phyloP scores from a whole-genome alignment of 768 basidiomycete species.

The Filobasidium wieringae region DNA sequence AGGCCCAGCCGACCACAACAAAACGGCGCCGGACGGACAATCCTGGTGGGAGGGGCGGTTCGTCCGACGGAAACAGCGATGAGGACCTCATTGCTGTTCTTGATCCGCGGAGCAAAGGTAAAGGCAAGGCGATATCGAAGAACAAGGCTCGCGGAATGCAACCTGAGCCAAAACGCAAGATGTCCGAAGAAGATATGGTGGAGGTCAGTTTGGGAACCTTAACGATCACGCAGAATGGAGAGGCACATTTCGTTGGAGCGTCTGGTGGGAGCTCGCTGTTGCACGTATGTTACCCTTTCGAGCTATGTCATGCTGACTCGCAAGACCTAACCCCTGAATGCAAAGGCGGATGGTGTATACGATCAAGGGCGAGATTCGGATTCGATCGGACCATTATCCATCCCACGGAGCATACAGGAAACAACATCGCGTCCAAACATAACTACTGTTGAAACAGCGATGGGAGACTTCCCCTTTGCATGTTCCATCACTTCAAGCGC shows the following conservation, averaged over 20 bases:
- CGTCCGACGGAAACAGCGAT: neutral
- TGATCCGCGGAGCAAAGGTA: neutral
- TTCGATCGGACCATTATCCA: neutral
- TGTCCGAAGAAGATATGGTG: conserved; percentile 23
- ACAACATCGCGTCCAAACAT: too few relatives aligned
- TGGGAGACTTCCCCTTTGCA: conserved; percentile 15
- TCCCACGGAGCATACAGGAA: neutral
- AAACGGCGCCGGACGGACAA: neutral
- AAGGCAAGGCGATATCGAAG: neutral
- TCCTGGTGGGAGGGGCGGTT: neutral
- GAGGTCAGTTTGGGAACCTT: conserved; percentile 32
- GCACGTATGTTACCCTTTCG: conserved; percentile 14
- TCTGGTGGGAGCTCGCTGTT: conserved; percentile 32
- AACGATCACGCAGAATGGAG: conserved; percentile 29
- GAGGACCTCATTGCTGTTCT: conserved; percentile 2
- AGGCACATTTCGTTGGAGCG: conserved; percentile 31
- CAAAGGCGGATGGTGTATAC: neutral
- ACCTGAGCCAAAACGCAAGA: conserved; percentile 1
- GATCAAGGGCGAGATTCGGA: neutral
- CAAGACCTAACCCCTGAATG: too few relatives aligned
- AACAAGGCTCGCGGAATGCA: neutral
- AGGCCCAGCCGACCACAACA: too few relatives aligned
- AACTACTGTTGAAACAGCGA: neutral
- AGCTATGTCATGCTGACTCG: neutral
- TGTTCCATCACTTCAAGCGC: conserved; percentile 4